These are phyloP conservation scores for Botrytis medusae DNA, from an alignment of 2,329 filamentous ascomycete genomes.

Conservation along the genomic window DNA sequence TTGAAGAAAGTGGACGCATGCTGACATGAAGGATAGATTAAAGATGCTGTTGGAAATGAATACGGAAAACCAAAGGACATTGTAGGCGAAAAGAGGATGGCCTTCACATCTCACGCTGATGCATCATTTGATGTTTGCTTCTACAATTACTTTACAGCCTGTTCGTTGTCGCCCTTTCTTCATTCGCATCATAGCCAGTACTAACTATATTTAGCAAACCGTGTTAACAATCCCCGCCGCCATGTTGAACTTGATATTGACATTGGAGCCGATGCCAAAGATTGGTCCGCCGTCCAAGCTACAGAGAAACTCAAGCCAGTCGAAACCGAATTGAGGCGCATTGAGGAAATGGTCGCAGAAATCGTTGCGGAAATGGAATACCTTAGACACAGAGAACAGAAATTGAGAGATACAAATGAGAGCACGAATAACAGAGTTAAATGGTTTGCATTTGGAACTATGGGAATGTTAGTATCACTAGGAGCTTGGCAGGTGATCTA, in stretches of 20 bases:
- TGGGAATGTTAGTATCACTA: conserved; percentile 82
- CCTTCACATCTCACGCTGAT: conserved; percentile 90
- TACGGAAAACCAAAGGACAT: conserved; percentile 91
- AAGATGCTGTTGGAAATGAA: conserved; percentile 92
- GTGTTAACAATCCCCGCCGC: conserved; percentile 50
- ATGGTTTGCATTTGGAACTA: conserved; percentile 95
- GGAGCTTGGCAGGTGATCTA: conserved; percentile 98
- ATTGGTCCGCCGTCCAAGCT: conserved; percentile 95
- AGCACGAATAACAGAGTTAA: conserved; percentile 98
- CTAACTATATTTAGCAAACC: conserved; percentile 15
- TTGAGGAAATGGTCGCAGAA: conserved; percentile 87
- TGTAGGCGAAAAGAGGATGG: conserved; percentile 76
- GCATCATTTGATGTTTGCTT: conserved; percentile 96
- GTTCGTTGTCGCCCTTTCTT: conserved; percentile 52
- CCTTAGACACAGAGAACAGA: conserved; percentile 84
- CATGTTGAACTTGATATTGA: conserved; percentile 53
- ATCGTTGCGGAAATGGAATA: conserved; percentile 97
- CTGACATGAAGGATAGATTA: conserved; percentile 62
- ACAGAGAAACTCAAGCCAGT: conserved; percentile 97
- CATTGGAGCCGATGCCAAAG: conserved; percentile 64
- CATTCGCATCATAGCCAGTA: neutral
- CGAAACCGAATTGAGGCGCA: conserved; percentile 87
- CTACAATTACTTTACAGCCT: conserved; percentile 72
- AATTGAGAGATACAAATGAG: conserved; percentile 97
- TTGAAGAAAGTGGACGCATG: neutral